Evolutionary conservation across 176 grass and related monocot species (phyloP), one percentile per base, ranked within the genome.

Genomic region (Tillandsia fasciculata): DNA sequence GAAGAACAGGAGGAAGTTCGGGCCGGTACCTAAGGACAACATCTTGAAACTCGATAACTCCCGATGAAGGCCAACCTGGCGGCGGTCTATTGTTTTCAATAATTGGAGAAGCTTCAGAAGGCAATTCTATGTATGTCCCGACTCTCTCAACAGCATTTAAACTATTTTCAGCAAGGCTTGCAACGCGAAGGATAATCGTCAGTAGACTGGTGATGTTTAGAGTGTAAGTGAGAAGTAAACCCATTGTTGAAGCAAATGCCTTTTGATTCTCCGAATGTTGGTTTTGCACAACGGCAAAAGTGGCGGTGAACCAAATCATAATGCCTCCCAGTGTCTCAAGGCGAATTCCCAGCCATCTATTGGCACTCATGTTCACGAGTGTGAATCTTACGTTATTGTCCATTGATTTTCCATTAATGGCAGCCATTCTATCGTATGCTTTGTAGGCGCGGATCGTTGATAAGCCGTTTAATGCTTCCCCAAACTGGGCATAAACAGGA

Each of bases 131-230:
- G 64, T 99, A 99, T 67, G 84, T 99, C 66, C 87, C 89, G 47
- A 93, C 74, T 71, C 94, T 77, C 64, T 99, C 94, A 70, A 99
- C 94, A 73, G 94, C 89, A 88, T 99, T 99, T 78, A 99, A 85
- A 79, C 89, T 99, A 78, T 99, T 99, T 92, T 99, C 94, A 65
- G 94, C 89, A n/a, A 99, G 87, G 77, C 94, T 99, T 72, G 94
- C 94, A 66, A 99, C 79, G 64, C 94, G 87, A 74, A 99, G 83
- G 71, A 83, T 84, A 67, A 72, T 71, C 7, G 94, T 99, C 58
- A 99, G 83, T 75, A 99, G 76, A 73, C 73, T 90, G 71, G 94
- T 99, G 76, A 99, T 99, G 75, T 99, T 93, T 65, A 99, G 88
- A 29, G 94, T 76, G 66, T 99, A 99, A 52, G 89, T 87, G 74